Base-by-base conservation (phyloP, 1,284 basidiomycete species). In the Boletus austroedulis region DNA sequence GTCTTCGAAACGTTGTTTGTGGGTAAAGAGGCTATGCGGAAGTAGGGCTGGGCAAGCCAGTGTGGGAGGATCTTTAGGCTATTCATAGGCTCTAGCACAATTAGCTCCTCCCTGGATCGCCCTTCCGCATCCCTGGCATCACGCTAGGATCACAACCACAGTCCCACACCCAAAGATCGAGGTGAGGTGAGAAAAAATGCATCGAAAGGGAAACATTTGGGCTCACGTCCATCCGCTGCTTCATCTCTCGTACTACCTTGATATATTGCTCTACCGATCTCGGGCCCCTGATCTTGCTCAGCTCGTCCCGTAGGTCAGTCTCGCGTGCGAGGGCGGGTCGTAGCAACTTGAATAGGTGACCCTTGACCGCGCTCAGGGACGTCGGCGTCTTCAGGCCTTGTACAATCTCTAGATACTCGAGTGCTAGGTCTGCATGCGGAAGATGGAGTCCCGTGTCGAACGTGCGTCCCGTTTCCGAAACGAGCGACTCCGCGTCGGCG, bases 291-390 rank as follows among this genome's bases (percentile, higher is more conserved):
- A 84, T 75, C 49, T 74, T 78, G 0, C 90, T 92, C 5, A 95
- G 71, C 65, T 76, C 75, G 59, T 90, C 86, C 24, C 95, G 78
- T 48, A 97, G 72, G 67, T 95, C 92, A 0, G 77, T 80, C 65
- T 94, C 86, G 36, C 79, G 71, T 21, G 77, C 79, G 32, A 98
- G 77, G 0, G 88, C 89, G 0, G 94, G 92, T 0, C 90, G 85
- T 74, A 97, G 84, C 26, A 98, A 76, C 71, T 96, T 94, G 83
- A 98, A 98, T 32, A 99, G 71, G 69, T 99, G 96, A 0, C 92
- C 89, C 70, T 97, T 96, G 64, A 98, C 83, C 0, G 92, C 92
- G 61, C 88, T 87, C 32, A 81, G 72, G 1, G 82, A 70, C 4
- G 95, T 95, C 1, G 81, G 79, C 3, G 94, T 96, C 67, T 84